Conservation (phyloP, 345 rosid species). For the Brassica incana region DNA sequence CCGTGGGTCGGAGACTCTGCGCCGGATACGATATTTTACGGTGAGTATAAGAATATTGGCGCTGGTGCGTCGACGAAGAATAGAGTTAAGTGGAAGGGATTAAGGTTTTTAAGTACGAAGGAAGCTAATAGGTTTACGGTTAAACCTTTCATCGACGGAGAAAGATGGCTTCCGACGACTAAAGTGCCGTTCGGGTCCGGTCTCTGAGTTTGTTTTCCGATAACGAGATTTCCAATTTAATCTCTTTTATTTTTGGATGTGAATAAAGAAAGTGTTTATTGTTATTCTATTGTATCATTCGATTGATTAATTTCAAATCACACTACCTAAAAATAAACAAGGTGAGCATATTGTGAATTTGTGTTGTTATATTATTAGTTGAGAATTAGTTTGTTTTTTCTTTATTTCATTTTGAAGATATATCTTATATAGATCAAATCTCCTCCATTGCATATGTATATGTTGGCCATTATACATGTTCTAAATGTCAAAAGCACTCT, state of each 20-base stretch:
- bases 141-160: slow-evolving; percentile 52
- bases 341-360: not conserved
- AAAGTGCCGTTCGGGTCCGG: slow-evolving; percentile 46
- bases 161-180: slow-evolving; percentile 53
- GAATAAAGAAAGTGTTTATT: not conserved
- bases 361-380: not conserved
- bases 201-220: slow-evolving; percentile 35
- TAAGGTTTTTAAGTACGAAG: slow-evolving; percentile 44
- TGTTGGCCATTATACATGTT: slow-evolving; percentile 2
- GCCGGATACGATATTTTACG: slow-evolving; percentile 63
- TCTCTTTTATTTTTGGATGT: slow-evolving; percentile 6
- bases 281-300: not conserved
- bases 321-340: not conserved
- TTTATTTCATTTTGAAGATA: not conserved
- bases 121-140: slow-evolving; percentile 55
- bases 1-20: slow-evolving; percentile 71
- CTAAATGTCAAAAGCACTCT: not conserved
- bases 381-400: not conserved
- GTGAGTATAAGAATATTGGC: slow-evolving; percentile 60
- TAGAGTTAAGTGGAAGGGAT: slow-evolving; percentile 74
- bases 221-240: not conserved
- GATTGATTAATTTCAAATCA: slow-evolving; percentile 8
- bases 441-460: not conserved
- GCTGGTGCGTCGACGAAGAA: slow-evolving; percentile 52
- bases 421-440: not conserved